Evolutionary conservation across 345 rosid genomes (phyloP).

Genomic region (Psidium guajava): DNA sequence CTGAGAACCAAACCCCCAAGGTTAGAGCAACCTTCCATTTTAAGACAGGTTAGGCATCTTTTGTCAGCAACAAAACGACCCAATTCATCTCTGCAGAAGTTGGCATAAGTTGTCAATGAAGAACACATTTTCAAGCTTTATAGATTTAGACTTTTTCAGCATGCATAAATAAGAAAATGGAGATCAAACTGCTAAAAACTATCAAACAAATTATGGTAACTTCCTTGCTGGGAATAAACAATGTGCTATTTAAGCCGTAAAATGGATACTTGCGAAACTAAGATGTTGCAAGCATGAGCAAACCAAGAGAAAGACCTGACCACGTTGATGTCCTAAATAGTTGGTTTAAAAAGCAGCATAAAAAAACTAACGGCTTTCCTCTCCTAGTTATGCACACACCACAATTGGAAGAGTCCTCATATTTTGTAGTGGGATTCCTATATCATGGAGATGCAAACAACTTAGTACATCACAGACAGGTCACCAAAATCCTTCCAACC

Average conservation of each 20-base stretch:
- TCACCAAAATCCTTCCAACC: not conserved
- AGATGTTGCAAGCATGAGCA: not conserved
- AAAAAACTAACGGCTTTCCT: not conserved
- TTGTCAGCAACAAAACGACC: slow-evolving; percentile 93
- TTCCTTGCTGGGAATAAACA: not conserved
- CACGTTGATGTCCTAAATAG: not conserved
- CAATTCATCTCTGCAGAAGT: slow-evolving; percentile 62
- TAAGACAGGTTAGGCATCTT: slow-evolving; percentile 65
- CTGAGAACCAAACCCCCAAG: slow-evolving; percentile 68
- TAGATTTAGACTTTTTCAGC: not conserved
- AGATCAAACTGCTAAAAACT: not conserved
- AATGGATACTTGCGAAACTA: not conserved
- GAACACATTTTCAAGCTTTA: not conserved
- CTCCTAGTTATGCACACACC: not conserved
- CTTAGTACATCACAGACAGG: not conserved
- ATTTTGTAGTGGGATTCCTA: not conserved
- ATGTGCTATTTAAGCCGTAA: not conserved
- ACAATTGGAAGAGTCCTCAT: not conserved
- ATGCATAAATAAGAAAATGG: not conserved
- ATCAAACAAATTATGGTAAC: not conserved
- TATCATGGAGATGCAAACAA: not conserved
- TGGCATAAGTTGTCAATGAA: not conserved
- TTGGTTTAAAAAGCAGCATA: not conserved
- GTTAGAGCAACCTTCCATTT: slow-evolving; percentile 93
- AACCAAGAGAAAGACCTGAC: not conserved